Base-by-base conservation (phyloP, 305 asterid genomes). In the Lippia alba region DNA sequence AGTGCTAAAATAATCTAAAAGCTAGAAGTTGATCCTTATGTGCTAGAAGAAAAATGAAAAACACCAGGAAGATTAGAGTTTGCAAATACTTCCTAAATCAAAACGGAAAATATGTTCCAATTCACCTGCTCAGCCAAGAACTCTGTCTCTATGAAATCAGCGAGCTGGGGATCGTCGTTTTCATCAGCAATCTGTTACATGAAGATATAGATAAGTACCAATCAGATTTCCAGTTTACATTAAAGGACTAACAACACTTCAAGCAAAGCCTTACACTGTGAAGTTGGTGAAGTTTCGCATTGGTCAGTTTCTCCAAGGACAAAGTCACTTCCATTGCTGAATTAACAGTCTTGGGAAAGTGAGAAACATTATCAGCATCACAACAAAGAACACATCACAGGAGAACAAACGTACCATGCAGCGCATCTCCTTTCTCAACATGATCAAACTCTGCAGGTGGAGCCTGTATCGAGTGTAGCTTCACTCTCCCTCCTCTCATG, bases 281-380 rank as follows among this genome's bases (percentile, higher is more conserved):
- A 60, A 94, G 80, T 41, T 75, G 64, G 65, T 87, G 71, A 44
- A 94, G 98, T 67, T 83, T 91, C 73, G 82, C 90, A 34, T 87
- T 87, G 36, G 84, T 81, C 46, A 87, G 66, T 82, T 94, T 94
- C 87, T 94, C 96, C 90, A 94, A 62, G n/a, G 89, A 79, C 79
- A 94, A 67, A 4, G 96, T 87, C 11, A 89, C 80, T 73, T 94
- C 98, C 98, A 94, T 91, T 19, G 96, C 96, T 93, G 87, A 64
- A 81, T 66, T 77, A 69, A 56, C 66, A 74, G 34, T 18, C 1
- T 16, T 2, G 12, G 20, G 53, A 2, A 63, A 14, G 9, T 33
- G 33, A 34, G 10, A 5, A 44, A 44, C 10, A 24, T 24, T 24
- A 24, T 24, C 30, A 24, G 30, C 30, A 24, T 24, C 30, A 24